Base-by-base conservation (phyloP, 768 basidiomycete species). In the Rhizopogon salebrosus region DNA sequence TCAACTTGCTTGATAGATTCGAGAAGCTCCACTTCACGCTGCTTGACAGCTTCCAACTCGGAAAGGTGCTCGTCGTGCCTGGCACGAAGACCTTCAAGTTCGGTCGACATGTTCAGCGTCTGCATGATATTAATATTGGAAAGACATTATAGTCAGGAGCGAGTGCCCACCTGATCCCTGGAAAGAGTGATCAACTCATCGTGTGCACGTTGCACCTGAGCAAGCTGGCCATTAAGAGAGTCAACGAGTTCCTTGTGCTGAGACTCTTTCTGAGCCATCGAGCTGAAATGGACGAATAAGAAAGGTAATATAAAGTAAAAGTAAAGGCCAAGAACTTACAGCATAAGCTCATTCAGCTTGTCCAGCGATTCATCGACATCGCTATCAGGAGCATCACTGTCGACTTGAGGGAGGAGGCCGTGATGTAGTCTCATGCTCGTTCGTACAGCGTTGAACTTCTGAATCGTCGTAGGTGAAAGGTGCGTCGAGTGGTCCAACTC, bases 241-340 rank as follows among this genome's bases (percentile, higher is more conserved):
- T 91, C 85, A 24, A 97, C 87, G 22, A 80, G 65, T 62, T 95
- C 91, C 34, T 83, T 82, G 65, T 98, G 95, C 31, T 84, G 76
- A 4, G 91, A 87, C 67, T 99, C 97, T 67, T 98, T 98, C 72
- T 91, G 87, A 3, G 95, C 95, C 95, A 98, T 98, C 2, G 95
- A 92, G 57, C 93, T 97, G 54, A 11, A 41, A 8, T 16, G 40
- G 16, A 26, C 37, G 9, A 54, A 48, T 45, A 26, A 38, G 29
- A 48, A 51, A 31, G 27, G n/a, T n/a, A n/a, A n/a, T n/a, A n/a
- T 23, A 42, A 26, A 18, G 50, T 27, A 41, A 13, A 31, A 41
- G 39, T 52, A 58, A 51, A 20, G 29, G 24, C 13, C 23, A 54
- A 55, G 40, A 11, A 72, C 90, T 61, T 63, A 95, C 90, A 87